These are phyloP conservation scores for Mycena venus DNA, from an alignment of 768 basidiomycete species.

Conservation along the genomic window DNA sequence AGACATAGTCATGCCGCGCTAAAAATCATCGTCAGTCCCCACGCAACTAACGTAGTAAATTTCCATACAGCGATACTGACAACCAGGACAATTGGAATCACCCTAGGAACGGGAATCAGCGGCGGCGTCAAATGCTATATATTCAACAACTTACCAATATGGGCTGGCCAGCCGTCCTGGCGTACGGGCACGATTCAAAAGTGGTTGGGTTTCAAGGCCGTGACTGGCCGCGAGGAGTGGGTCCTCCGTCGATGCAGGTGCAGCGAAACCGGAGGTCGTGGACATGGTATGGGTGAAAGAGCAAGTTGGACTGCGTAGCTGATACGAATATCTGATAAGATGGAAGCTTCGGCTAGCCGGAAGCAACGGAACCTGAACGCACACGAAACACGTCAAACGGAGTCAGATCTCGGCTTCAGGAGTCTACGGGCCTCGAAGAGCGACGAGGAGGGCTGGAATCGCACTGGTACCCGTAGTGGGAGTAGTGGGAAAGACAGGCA, in stretches of 20 bases:
- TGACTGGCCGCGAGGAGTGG: not conserved
- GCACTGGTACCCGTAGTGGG: not conserved
- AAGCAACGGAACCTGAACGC: not conserved
- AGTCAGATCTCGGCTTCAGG: not conserved
- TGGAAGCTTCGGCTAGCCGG: not conserved
- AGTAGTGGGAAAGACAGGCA: not conserved
- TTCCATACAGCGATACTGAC: conserved; percentile 75
- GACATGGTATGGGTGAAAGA: not conserved
- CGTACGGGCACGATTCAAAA: not conserved
- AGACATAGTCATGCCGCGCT: conserved; percentile 87
- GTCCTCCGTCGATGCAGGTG: not conserved
- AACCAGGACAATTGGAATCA: conserved; percentile 77
- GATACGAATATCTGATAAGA: conserved; percentile 16
- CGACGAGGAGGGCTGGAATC: not conserved
- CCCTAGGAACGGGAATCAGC: conserved; percentile 55
- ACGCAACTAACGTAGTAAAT: not conserved
- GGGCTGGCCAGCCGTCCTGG: conserved; percentile 51
- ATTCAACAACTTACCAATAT: conserved; percentile 51
- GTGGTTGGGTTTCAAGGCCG: not conserved
- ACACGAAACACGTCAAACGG: not conserved
- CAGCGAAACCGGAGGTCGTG: not conserved
- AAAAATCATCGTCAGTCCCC: conserved; percentile 20
- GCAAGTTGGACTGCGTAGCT: not conserved
- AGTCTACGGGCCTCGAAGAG: not conserved
- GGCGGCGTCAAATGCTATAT: not conserved